Conservation (phyloP, 345 rosid species). For the Noccaea caerulescens region DNA sequence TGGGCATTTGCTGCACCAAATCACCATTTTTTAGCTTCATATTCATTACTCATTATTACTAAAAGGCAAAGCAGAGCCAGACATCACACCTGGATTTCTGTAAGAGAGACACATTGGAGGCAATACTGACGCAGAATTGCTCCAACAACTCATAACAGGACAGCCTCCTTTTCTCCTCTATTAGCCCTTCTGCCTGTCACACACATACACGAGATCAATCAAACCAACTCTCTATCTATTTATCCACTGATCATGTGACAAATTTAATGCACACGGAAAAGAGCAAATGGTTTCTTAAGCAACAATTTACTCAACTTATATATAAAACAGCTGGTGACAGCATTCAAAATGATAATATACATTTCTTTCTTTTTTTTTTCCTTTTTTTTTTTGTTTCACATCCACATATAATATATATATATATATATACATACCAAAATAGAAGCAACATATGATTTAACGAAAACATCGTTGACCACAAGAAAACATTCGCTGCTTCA, state of each 20-base stretch:
- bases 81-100: conserved; percentile 55
- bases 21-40: background rate
- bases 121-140: conserved; percentile 56
- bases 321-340: conserved; percentile 36
- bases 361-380: background rate
- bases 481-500: conserved; percentile 5
- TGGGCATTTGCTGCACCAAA: conserved; percentile 45
- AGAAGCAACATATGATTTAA: background rate
- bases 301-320: conserved; percentile 19
- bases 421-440: background rate
- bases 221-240: background rate
- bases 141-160: conserved; percentile 61
- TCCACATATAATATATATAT: background rate
- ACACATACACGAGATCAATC: background rate
- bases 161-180: conserved; percentile 64
- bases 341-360: background rate
- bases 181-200: conserved; percentile 76
- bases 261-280: background rate
- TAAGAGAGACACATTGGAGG: conserved; percentile 57
- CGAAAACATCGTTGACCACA: conserved; percentile 26
- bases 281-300: conserved; percentile 20
- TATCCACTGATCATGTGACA: too few relatives aligned
- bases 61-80: too few relatives aligned
- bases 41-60: too few relatives aligned
- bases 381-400: background rate